phyloP scores from a whole-genome alignment of 805 yeast species.

The Saccharomycopsis olivae region DNA sequence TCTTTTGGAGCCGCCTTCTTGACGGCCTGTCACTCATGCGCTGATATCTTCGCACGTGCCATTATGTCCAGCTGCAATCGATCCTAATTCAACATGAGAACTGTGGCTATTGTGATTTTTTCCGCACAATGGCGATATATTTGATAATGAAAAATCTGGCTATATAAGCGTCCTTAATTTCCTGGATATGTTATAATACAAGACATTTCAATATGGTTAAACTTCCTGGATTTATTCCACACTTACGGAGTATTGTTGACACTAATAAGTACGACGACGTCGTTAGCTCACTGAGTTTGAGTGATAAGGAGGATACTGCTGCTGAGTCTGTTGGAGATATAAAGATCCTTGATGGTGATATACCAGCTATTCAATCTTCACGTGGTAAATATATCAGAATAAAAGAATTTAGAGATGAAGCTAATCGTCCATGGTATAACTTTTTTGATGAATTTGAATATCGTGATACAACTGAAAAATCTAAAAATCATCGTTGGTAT shows the following conservation, averaged over 20 bases:
- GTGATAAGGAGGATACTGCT: background rate
- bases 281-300: background rate
- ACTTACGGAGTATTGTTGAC: constrained; percentile 7
- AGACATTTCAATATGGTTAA: background rate
- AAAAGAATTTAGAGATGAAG: constrained; percentile 29
- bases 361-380: background rate
- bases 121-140: too few species aligned
- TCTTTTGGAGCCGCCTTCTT: too few species aligned
- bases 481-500: constrained; percentile 35
- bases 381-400: constrained; percentile 8
- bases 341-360: background rate
- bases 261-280: constrained; percentile 6
- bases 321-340: background rate
- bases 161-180: too few species aligned
- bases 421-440: constrained; percentile 33
- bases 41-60: too few species aligned
- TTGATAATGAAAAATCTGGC: too few species aligned
- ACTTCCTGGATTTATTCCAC: constrained; percentile 14
- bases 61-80: too few species aligned
- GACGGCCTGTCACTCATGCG: too few species aligned
- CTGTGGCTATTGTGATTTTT: too few species aligned
- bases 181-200: too few species aligned
- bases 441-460: constrained; percentile 53
- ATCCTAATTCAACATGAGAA: too few species aligned
- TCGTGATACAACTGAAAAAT: constrained; percentile 30